phyloP scores from a whole-genome alignment of 768 basidiomycete species.

The Psilocybe subaeruginosa region DNA sequence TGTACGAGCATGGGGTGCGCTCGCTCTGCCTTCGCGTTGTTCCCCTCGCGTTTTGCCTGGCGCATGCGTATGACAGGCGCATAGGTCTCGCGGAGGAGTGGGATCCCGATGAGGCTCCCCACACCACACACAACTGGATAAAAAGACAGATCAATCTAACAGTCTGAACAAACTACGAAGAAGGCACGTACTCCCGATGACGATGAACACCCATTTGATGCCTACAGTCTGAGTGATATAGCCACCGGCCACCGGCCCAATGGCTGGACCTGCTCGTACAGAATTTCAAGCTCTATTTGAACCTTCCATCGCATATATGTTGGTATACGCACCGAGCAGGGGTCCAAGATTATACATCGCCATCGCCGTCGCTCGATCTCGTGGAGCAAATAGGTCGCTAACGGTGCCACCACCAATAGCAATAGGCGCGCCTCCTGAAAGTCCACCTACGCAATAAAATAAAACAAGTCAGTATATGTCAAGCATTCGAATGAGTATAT shows the following conservation, averaged over 20 bases:
- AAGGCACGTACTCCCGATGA: constrained; percentile 40
- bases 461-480: not conserved
- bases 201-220: constrained; percentile 62
- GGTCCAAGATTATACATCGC: constrained; percentile 68
- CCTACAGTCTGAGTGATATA: constrained; percentile 64
- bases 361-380: constrained; percentile 63
- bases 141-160: not conserved
- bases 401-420: constrained; percentile 68
- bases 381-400: constrained; percentile 67
- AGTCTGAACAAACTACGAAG: not conserved
- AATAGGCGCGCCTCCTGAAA: constrained; percentile 67
- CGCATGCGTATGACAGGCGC: constrained; percentile 66
- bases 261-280: constrained; percentile 40
- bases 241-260: constrained; percentile 66
- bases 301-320: no score
- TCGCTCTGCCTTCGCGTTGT: constrained; percentile 46
- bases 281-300: not conserved
- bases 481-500: not conserved
- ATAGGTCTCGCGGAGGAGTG: constrained; percentile 74
- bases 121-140: constrained; percentile 43
- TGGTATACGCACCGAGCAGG: constrained; percentile 48
- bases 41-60: constrained; percentile 36
- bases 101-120: constrained; percentile 52
- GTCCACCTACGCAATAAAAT: constrained; percentile 50
- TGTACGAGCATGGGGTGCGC: constrained; percentile 30